phyloP scores from a whole-genome alignment of 345 rosid species.

The Acer campestre region DNA sequence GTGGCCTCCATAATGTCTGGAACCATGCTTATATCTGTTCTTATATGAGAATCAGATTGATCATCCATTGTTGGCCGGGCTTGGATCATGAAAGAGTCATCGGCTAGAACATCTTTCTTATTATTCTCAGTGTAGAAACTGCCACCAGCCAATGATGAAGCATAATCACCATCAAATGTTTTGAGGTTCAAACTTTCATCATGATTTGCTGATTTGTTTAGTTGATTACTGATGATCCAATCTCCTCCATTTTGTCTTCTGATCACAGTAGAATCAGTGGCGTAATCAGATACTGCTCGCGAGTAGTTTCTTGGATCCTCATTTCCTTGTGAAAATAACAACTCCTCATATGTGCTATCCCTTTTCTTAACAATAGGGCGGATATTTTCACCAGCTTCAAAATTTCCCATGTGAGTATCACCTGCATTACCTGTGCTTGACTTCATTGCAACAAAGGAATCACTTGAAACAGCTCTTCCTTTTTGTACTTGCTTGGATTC shows the following conservation, averaged over 20 bases:
- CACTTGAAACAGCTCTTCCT: slow-evolving; percentile 46
- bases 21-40: slow-evolving; percentile 67
- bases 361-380: slow-evolving; percentile 40
- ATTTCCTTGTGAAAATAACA: slow-evolving; percentile 47
- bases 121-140: slow-evolving; percentile 30
- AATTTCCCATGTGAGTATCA: slow-evolving; percentile 37
- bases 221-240: slow-evolving; percentile 60
- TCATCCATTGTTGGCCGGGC: slow-evolving; percentile 45
- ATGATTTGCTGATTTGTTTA: slow-evolving; percentile 35
- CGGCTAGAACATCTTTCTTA: slow-evolving; percentile 54
- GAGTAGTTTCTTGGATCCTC: slow-evolving; percentile 36
- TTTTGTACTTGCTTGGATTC: slow-evolving; percentile 51
- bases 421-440: slow-evolving; percentile 39
- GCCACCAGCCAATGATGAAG: slow-evolving; percentile 40
- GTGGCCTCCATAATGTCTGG: slow-evolving; percentile 51
- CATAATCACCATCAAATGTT: slow-evolving; percentile 46
- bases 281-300: slow-evolving; percentile 40
- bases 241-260: slow-evolving; percentile 66
- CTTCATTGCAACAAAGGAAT: slow-evolving; percentile 56
- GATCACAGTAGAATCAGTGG: slow-evolving; percentile 44
- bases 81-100: slow-evolving; percentile 94
- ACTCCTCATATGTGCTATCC: slow-evolving; percentile 49
- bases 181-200: slow-evolving; percentile 43
- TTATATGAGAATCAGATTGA: slow-evolving; percentile 44
- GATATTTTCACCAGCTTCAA: slow-evolving; percentile 48